Conservation (phyloP, 305 asterid genomes). For the Rubia occidens region DNA sequence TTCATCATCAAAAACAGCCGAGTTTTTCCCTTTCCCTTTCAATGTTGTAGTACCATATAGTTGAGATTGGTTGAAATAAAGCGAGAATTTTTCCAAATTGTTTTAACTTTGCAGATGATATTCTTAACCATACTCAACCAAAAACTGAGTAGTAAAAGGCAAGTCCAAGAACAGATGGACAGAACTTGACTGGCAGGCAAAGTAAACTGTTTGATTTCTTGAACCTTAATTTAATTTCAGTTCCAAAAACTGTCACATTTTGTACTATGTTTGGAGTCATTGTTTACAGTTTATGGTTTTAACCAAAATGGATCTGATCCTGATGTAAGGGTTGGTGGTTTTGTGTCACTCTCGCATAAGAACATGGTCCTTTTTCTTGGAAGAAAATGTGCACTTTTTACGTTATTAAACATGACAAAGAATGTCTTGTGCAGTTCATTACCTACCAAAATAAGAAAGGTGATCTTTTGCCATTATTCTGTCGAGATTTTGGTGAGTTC, state of each 20-base stretch:
- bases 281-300: background rate
- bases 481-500: conserved; percentile 1
- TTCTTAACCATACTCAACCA: conserved; percentile 48
- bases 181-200: conserved; percentile 57
- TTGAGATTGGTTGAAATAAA: background rate
- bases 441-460: background rate
- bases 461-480: background rate
- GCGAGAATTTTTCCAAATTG: background rate
- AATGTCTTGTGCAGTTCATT: background rate
- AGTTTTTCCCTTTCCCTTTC: conserved; percentile 6
- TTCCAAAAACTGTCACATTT: background rate
- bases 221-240: background rate
- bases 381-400: background rate
- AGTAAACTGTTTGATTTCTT: conserved; percentile 26
- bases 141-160: background rate
- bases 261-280: background rate
- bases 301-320: background rate
- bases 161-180: conserved; percentile 22
- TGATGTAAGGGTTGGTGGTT: background rate
- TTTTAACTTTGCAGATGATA: background rate
- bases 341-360: background rate
- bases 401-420: background rate
- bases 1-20: conserved; percentile 18
- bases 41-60: background rate
- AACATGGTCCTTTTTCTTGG: background rate